Base-by-base conservation (phyloP, 208 protist species). In the Porcisia hertigi region DNA sequence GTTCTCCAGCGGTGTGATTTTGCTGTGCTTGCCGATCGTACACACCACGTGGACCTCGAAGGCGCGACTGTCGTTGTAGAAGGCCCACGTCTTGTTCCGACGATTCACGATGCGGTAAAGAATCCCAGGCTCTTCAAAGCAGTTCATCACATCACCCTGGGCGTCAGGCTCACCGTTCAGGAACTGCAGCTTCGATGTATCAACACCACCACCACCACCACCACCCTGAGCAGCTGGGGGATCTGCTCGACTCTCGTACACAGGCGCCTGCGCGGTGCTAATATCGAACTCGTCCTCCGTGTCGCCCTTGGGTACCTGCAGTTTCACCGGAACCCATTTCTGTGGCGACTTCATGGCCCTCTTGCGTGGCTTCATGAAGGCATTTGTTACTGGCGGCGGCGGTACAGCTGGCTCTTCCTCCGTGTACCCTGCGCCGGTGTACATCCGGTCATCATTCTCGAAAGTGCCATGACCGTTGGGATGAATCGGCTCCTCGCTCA, bases 31-130 rank as follows among this genome's bases (percentile, higher is more conserved):
- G 67, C 93, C 88, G 71, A 97, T 95, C 9, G 84, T 88, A 78
- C 85, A 92, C 43, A 78, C 63, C 2, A 97, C 88, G 65, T 92
- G 86, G 41, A 95, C 84, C 80, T 95, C 89, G 72, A 89, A 97
- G 52, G 75, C 25, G 45, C 87, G 77, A 74, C 83, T 94, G 86
- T 97, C 93, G 77, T 97, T 97, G 88, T 95, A 97, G 76, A 97
- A 97, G 71, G 90, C 86, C 93, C 90, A 97, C 18, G 76, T 91
- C 75, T 92, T 92, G 47, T 86, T 85, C 65, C 83, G 84, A 23
- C 82, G 83, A 81, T 94, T 83, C 2, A 97, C 83, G 52, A 97
- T 89, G 64, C 91, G 90, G 80, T 95, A 97, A 20, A 97, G 87
- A 62, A 97, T 75, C 11, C 91, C 91, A 36, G 88, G 86, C 76